Conservation (phyloP, 768 basidiomycete genomes). For the Coprinellus micaceus region DNA sequence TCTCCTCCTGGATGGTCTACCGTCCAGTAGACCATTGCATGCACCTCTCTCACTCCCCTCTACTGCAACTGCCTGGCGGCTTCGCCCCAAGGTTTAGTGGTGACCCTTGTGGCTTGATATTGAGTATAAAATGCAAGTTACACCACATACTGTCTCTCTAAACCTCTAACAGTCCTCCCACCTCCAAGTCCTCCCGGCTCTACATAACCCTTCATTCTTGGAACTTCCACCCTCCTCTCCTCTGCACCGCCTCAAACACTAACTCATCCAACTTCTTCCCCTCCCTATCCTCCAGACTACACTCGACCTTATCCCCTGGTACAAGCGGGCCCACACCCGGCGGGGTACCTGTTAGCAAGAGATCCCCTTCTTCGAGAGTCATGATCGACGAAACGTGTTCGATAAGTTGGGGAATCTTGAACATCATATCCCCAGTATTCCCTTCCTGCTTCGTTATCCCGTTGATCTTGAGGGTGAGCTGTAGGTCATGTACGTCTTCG, state of each 20-base stretch:
- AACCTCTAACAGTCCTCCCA: no score
- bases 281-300: conserved; percentile 52
- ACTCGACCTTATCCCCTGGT: conserved; percentile 77
- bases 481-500: conserved; percentile 70
- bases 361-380: conserved; percentile 93
- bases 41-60: no score
- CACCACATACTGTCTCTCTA: no score
- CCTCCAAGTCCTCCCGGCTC: no score
- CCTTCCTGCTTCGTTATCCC: conserved; percentile 81
- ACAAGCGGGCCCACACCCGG: conserved; percentile 79
- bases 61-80: no score
- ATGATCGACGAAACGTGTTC: conserved; percentile 94
- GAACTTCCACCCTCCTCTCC: conserved; percentile 62
- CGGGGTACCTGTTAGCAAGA: conserved; percentile 91
- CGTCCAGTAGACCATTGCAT: no score
- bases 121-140: no score
- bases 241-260: conserved; percentile 58
- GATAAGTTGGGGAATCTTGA: conserved; percentile 82
- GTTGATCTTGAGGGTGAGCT: conserved; percentile 85
- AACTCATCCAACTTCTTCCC: conserved; percentile 60
- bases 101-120: no score
- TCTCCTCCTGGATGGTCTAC: no score
- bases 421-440: conserved; percentile 86
- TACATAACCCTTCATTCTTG: no score
- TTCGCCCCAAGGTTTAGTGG: no score